Base-by-base conservation (phyloP, 2,329 filamentous ascomycete species). In the Aspergillus terreus region DNA sequence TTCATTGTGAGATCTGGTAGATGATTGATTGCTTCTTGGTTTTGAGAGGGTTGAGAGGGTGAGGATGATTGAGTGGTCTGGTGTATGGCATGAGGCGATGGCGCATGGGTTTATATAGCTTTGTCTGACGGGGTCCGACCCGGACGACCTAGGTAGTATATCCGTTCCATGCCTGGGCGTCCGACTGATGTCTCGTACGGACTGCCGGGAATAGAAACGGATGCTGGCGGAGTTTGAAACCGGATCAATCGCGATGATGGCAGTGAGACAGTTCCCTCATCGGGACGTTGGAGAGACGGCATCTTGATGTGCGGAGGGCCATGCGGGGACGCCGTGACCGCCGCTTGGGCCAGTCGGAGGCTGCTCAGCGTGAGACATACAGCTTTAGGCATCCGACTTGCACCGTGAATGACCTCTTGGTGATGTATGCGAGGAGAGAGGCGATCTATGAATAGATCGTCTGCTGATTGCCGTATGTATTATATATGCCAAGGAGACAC, bases 1-100 rank as follows among this genome's bases (percentile, higher is more conserved):
- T 68, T 67, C 66, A 69, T 69, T 50, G 45, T 60, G 53, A 19
- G 10, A 23, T n/a, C 15, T 27, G 14, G 14, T 45, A 12, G 15
- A 40, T 38, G 19, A 46, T 6, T 21, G 40, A 12, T 42, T 23
- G 19, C 23, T 42, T 42, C 23, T 23, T 23, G 23, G 23, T 23
- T 4, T 23, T 23, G 23, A 23, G 23, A 23, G 23, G 38, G 17
- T 14, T 19, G 19, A 12, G 40, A 42, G 17, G 19, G 17, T 17
- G 17, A 17, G 17, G 17, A 17, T 17, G 17, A 17, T 17, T 17
- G 17, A 17, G 17, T 17, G 38, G 23, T 23, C 19, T 42, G 40
- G 5, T 17, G 2, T 17, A 38, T 38, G 15, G 11, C 35, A 14
- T 17, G 12, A 2, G 15, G 6, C 12, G 35, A 6, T 3, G n/a